phyloP scores from a whole-genome alignment of 805 yeast genomes.

The Saccharomycopsis javanensis region DNA sequence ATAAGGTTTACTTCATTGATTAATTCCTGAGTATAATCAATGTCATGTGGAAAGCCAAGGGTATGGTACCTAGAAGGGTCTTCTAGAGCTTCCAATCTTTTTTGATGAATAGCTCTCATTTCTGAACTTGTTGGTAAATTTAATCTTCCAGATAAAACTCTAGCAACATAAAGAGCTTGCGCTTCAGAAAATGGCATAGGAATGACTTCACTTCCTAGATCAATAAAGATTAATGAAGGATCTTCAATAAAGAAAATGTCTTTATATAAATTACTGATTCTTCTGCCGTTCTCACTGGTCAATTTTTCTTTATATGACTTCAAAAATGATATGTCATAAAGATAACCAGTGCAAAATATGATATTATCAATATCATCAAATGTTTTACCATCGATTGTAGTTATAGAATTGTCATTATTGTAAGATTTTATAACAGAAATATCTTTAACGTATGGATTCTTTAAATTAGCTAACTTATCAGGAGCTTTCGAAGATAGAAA shows the following conservation, averaged over 20 bases:
- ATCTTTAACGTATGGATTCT: background rate
- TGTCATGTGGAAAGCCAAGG: conserved; percentile 15
- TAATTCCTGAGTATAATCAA: conserved; percentile 10
- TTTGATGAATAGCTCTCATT: background rate
- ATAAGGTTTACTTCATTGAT: conserved; percentile 7
- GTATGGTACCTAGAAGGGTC: conserved; percentile 3
- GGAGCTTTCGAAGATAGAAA: background rate
- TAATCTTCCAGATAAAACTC: conserved; percentile 50
- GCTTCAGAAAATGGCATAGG: conserved; percentile 54
- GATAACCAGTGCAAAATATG: conserved; percentile 69
- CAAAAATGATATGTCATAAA: conserved; percentile 49
- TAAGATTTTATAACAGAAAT: background rate
- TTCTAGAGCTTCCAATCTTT: background rate
- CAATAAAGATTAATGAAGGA: conserved; percentile 56
- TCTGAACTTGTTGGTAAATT: conserved; percentile 31
- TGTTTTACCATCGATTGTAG: conserved; percentile 39
- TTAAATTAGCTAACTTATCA: background rate
- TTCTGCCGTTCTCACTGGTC: conserved; percentile 30
- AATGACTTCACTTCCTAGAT: conserved; percentile 49
- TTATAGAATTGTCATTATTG: conserved; percentile 24
- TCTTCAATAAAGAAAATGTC: conserved; percentile 52
- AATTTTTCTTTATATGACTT: conserved; percentile 8
- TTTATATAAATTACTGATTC: conserved; percentile 45
- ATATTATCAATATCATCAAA: conserved; percentile 43
- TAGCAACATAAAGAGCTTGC: conserved; percentile 56